Percentiles rank a stretch among this genome's conserved stretches.
These are phyloP conservation scores for Candida alai DNA, from an alignment of 805 yeast genomes.

Conservation along the genomic window DNA sequence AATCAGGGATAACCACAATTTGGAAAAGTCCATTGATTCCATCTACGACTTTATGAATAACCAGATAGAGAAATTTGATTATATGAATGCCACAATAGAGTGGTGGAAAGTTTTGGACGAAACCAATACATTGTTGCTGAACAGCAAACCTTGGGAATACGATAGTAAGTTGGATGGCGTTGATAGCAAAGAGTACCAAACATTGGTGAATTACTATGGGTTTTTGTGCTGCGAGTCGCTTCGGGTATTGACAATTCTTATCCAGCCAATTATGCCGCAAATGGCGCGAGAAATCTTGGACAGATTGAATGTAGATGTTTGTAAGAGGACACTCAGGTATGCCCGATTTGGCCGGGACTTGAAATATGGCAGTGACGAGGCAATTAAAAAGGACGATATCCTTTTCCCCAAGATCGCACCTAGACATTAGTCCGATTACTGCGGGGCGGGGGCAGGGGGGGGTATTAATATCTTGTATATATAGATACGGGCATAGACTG, in stretches of 20 bases:
- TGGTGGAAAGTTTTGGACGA: constrained; percentile 58
- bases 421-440: constrained; percentile 9
- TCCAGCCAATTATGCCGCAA: constrained; percentile 72
- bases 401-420: constrained; percentile 39
- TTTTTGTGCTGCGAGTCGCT: constrained; percentile 66
- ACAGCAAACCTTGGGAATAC: constrained; percentile 71
- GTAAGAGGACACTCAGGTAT: constrained; percentile 38
- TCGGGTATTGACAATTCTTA: constrained; percentile 61
- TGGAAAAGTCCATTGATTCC: constrained; percentile 30
- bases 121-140: constrained; percentile 67
- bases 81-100: constrained; percentile 50
- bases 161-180: constrained; percentile 22
- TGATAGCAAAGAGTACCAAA: constrained; percentile 7
- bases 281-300: constrained; percentile 56
- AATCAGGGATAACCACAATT: constrained; percentile 13
- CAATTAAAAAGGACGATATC: constrained; percentile 42
- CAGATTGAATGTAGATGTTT: constrained; percentile 51
- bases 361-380: constrained; percentile 57
- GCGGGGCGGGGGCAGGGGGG: too few relatives aligned
- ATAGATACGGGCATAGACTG: too few relatives aligned
- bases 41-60: constrained; percentile 38
- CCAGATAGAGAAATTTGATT: constrained; percentile 45
- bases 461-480: too few relatives aligned
- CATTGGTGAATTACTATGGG: constrained; percentile 47
- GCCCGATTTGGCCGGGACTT: constrained; percentile 56